phyloP scores from a whole-genome alignment of 306 rosid species.

The Dicorynia guianensis region DNA sequence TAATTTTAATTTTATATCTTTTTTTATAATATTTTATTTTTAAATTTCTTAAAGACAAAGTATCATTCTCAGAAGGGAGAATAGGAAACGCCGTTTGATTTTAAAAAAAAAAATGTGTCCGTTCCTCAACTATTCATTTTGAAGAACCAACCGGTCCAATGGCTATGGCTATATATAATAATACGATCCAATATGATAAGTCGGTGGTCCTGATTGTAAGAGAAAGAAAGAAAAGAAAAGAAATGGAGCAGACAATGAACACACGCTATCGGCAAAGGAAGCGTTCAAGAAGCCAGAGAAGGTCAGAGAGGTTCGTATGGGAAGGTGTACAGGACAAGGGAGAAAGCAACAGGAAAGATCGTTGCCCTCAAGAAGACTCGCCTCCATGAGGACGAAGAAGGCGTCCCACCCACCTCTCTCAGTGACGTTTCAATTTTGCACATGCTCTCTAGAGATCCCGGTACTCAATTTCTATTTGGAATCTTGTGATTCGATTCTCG shows the following conservation, averaged over 20 bases:
- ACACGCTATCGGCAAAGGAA: conserved; percentile 70
- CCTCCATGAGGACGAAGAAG: conserved; percentile 96
- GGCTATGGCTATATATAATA: too few species aligned
- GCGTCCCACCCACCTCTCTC: conserved; percentile 97
- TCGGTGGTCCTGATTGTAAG: too few species aligned
- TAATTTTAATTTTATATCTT: too few species aligned
- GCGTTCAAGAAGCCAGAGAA: conserved; percentile 90
- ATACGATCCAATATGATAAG: too few species aligned
- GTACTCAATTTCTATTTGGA: conserved; percentile 23
- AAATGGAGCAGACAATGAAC: conserved; percentile 31
- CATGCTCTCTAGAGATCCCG: conserved; percentile 95
- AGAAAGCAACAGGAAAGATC: conserved; percentile 83
- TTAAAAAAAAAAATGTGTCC: too few species aligned
- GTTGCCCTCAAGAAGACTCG: conserved; percentile 96
- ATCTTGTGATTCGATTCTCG: too few species aligned
- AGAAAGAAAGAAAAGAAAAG: neutral
- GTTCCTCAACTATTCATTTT: too few species aligned
- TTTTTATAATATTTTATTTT: too few species aligned
- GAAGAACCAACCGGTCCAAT: too few species aligned
- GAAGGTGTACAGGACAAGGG: conserved; percentile 87
- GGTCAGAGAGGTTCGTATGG: conserved; percentile 95
- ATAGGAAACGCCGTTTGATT: too few species aligned
- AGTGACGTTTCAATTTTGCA: conserved; percentile 90
- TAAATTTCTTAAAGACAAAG: too few species aligned
- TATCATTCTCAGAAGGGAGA: too few species aligned